Evolutionary conservation across 2,329 filamentous ascomycete species (phyloP).

Genomic region (Fusarium robinianum): DNA sequence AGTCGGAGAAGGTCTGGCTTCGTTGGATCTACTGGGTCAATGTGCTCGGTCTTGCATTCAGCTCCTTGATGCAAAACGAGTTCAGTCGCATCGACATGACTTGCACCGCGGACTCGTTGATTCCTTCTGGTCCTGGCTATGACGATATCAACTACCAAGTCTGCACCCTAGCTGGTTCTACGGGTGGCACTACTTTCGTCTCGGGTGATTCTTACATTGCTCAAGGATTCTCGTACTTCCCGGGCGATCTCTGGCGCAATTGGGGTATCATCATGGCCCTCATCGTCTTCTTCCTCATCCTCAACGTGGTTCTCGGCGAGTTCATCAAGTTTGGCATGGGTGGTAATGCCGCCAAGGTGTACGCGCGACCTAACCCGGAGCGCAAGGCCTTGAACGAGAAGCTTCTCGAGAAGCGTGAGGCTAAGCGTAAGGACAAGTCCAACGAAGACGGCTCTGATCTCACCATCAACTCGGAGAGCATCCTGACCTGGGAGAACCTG

Average conservation of each 20-base stretch:
- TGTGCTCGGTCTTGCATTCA: slow-evolving; percentile 73
- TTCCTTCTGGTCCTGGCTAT: slow-evolving; percentile 74
- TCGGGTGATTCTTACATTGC: slow-evolving; percentile 71
- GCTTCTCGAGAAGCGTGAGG: slow-evolving; percentile 62
- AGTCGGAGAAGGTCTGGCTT: slow-evolving; percentile 74
- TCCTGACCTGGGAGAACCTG: slow-evolving; percentile 87
- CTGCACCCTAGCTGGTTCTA: slow-evolving; percentile 77
- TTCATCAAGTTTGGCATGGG: slow-evolving; percentile 77
- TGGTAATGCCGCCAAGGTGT: slow-evolving; percentile 80
- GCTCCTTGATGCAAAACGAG: slow-evolving; percentile 84
- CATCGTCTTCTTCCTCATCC: slow-evolving; percentile 73
- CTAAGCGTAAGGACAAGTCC: slow-evolving; percentile 53
- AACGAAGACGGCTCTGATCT: slow-evolving; percentile 55
- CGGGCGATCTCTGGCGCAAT: slow-evolving; percentile 76
- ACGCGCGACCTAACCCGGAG: slow-evolving; percentile 70
- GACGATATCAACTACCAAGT: slow-evolving; percentile 74
- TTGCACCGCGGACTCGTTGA: slow-evolving; percentile 68
- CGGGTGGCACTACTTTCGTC: slow-evolving; percentile 65
- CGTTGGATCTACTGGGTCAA: slow-evolving; percentile 83
- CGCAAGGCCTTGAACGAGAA: slow-evolving; percentile 67
- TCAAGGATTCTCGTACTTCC: slow-evolving; percentile 68
- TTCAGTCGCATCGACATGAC: slow-evolving; percentile 71
- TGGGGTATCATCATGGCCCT: slow-evolving; percentile 79
- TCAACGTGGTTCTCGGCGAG: slow-evolving; percentile 81
- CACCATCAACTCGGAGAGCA: slow-evolving; percentile 62